Evolutionary conservation across 2,329 filamentous ascomycete genomes (phyloP).

Genomic region (Drechslerella coelobrocha): DNA sequence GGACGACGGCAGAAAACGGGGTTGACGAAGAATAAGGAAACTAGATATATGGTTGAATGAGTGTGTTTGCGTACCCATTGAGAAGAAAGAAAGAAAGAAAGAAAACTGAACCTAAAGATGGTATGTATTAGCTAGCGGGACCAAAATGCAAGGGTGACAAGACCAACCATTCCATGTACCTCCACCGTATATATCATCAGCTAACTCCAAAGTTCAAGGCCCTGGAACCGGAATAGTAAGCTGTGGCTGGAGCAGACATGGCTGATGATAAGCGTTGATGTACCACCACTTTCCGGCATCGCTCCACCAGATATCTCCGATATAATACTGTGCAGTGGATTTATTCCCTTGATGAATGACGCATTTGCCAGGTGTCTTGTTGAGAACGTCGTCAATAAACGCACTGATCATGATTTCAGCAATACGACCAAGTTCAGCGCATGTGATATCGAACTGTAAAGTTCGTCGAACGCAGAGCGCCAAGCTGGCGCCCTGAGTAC

Average conservation of each 20-base stretch:
- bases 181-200: background rate
- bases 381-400: slow-evolving; percentile 14
- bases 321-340: slow-evolving; percentile 9
- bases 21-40: too few species aligned
- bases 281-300: slow-evolving; percentile 32
- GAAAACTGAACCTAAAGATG: too few species aligned
- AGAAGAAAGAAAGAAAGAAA: too few species aligned
- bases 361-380: slow-evolving; percentile 9
- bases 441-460: slow-evolving; percentile 21
- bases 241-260: slow-evolving; percentile 10
- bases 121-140: too few species aligned
- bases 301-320: slow-evolving; percentile 19
- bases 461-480: slow-evolving; percentile 18
- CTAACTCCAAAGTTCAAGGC: background rate
- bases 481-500: slow-evolving; percentile 14
- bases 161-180: background rate
- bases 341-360: slow-evolving; percentile 1
- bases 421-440: slow-evolving; percentile 21
- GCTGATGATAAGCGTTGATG: slow-evolving; percentile 18
- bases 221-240: slow-evolving; percentile 24
- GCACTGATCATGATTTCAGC: slow-evolving; percentile 25
- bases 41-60: too few species aligned
- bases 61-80: too few species aligned
- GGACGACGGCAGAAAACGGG: too few species aligned
- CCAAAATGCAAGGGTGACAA: background rate